phyloP scores from a whole-genome alignment of 176 grass and related monocot genomes.

The Phragmites australis region DNA sequence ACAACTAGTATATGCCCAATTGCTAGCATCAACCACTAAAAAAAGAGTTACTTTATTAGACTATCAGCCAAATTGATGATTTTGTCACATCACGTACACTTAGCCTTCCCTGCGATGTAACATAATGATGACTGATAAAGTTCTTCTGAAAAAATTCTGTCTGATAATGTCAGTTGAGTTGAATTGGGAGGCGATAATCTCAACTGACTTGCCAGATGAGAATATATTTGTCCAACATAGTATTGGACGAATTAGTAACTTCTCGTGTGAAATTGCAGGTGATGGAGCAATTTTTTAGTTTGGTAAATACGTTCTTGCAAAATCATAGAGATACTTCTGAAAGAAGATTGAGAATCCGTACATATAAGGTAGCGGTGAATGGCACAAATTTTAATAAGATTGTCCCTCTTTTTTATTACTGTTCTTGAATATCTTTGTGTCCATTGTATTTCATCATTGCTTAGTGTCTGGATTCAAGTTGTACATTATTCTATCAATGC shows the following conservation, averaged over 20 bases:
- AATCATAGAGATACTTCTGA: constrained; percentile 91
- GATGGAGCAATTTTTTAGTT: constrained; percentile 98
- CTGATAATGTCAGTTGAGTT: constrained; percentile 8
- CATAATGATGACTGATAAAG: neutral
- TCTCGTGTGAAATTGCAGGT: constrained; percentile 60
- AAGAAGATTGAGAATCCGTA: constrained; percentile 89
- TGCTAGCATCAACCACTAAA: constrained; percentile 12
- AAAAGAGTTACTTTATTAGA: neutral
- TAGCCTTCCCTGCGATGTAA: neutral
- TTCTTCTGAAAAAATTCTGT: neutral
- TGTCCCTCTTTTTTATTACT: neutral
- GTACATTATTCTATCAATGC: too few species aligned
- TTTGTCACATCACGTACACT: neutral
- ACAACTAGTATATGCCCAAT: neutral
- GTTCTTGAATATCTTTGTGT: neutral
- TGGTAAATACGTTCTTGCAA: constrained; percentile 95
- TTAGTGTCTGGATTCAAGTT: too few species aligned
- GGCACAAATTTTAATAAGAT: constrained; percentile 4
- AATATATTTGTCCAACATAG: neutral
- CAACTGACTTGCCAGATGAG: neutral
- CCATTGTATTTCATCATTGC: neutral
- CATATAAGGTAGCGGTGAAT: constrained; percentile 73
- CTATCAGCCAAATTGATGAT: neutral
- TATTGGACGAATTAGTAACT: constrained; percentile 4
- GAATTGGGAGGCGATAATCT: neutral